phyloP scores from a whole-genome alignment of 768 basidiomycete species.

The Russula sp. region DNA sequence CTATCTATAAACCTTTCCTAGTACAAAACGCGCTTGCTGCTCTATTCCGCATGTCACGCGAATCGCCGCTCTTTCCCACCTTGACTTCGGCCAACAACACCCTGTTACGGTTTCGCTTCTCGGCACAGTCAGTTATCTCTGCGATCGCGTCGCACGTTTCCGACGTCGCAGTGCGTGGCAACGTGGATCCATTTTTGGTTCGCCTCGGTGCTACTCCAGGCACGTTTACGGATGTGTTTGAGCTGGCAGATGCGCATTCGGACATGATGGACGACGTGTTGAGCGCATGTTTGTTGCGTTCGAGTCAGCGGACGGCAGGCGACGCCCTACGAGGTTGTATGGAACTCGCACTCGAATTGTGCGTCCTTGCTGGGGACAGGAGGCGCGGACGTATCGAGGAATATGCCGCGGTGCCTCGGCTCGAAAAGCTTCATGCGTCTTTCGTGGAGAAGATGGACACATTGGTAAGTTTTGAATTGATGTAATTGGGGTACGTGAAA shows the following conservation, averaged over 20 bases:
- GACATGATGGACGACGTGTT: slow-evolving; percentile 69
- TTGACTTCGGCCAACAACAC: slow-evolving; percentile 50
- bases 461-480: slow-evolving; percentile 47
- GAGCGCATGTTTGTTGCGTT: slow-evolving; percentile 68
- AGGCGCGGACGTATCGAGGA: slow-evolving; percentile 55
- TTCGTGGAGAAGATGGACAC: slow-evolving; percentile 56
- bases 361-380: slow-evolving; percentile 61
- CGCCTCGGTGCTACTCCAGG: slow-evolving; percentile 24
- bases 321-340: slow-evolving; percentile 62
- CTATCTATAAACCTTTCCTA: slow-evolving; percentile 32
- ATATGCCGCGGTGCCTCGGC: slow-evolving; percentile 55
- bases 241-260: slow-evolving; percentile 65
- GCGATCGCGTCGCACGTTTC: slow-evolving; percentile 70
- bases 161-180: slow-evolving; percentile 76
- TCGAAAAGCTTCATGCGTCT: slow-evolving; percentile 52
- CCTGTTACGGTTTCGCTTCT: slow-evolving; percentile 69
- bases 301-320: slow-evolving; percentile 61
- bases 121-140: slow-evolving; percentile 65
- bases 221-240: slow-evolving; percentile 68
- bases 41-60: slow-evolving; percentile 61
- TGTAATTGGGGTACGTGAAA: background rate
- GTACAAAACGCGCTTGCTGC: slow-evolving; percentile 67
- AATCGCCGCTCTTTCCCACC: slow-evolving; percentile 56
- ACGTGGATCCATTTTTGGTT: slow-evolving; percentile 66
- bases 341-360: slow-evolving; percentile 65